A percentile compares a stretch with the other conserved stretches of the same genome.
Conservation (phyloP, 2,329 filamentous ascomycete species). For the Parastagonospora avenae region DNA sequence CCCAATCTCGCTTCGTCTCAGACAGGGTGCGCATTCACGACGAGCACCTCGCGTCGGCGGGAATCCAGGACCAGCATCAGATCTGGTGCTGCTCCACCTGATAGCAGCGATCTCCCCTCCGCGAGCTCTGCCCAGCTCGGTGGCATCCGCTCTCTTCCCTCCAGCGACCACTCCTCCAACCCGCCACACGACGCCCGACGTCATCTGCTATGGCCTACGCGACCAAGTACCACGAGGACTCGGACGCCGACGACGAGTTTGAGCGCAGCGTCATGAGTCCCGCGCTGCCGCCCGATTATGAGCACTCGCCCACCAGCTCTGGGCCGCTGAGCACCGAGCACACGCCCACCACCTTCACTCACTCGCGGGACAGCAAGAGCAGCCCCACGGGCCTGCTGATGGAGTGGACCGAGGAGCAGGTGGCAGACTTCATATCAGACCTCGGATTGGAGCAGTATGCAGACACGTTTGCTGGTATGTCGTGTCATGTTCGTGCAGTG, state of each 20-base stretch:
- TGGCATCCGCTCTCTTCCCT: constrained; percentile 19
- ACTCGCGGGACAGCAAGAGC: constrained; percentile 65
- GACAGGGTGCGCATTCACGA: constrained; percentile 30
- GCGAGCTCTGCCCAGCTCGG: constrained; percentile 28
- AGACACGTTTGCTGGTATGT: constrained; percentile 79
- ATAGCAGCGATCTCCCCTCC: constrained; percentile 22
- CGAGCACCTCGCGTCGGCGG: constrained; percentile 13
- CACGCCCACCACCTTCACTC: constrained; percentile 78
- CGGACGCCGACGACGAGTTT: constrained; percentile 77
- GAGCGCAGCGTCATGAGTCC: constrained; percentile 74
- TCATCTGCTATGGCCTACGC: constrained; percentile 46
- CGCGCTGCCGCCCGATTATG: constrained; percentile 67
- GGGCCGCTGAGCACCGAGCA: constrained; percentile 74
- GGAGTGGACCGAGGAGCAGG: constrained; percentile 84
- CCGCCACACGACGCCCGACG: constrained; percentile 7
- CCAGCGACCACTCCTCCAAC: constrained; percentile 9
- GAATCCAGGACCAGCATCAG: constrained; percentile 15
- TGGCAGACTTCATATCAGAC: constrained; percentile 82
- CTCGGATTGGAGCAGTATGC: constrained; percentile 84
- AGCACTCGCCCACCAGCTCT: constrained; percentile 72
- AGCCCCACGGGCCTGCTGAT: constrained; percentile 77
- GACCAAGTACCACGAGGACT: constrained; percentile 72
- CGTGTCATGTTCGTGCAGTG: not conserved
- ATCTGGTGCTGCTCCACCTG: constrained; percentile 18
- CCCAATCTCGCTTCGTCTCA: constrained; percentile 48